Conservation (phyloP, 2,329 filamentous ascomycete species). For the Sclerotinia borealis region DNA sequence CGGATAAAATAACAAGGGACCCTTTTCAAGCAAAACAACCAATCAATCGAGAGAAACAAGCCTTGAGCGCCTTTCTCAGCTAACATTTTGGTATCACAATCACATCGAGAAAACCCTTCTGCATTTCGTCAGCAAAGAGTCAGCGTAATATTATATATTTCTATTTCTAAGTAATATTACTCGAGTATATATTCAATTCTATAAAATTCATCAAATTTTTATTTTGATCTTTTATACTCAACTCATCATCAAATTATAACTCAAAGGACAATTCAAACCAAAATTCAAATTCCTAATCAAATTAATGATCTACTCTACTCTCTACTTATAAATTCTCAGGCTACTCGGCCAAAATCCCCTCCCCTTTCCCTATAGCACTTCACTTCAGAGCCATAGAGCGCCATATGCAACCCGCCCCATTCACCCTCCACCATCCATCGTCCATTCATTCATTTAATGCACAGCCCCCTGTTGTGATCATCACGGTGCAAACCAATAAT, state of each 20-base stretch:
- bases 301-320: no score
- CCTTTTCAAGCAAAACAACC: neutral
- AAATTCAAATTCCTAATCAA: no score
- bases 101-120: neutral
- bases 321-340: no score
- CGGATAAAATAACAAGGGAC: neutral
- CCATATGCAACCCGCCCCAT: neutral
- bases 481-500: constrained; percentile 2
- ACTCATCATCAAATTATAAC: no score
- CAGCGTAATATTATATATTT: neutral
- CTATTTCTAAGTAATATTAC: no score
- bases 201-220: no score
- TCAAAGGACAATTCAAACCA: no score
- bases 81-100: neutral
- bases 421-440: neutral
- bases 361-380: no score
- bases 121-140: neutral
- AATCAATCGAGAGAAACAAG: neutral
- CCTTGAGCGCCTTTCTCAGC: neutral
- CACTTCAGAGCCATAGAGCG: neutral
- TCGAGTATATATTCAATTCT: no score
- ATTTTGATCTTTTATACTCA: no score
- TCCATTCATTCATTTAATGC: constrained; percentile 4
- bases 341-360: constrained; percentile 2
- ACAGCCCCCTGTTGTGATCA: constrained; percentile 9